Conservation (phyloP, 148 eudicot species). For the Diospyros lotus region DNA sequence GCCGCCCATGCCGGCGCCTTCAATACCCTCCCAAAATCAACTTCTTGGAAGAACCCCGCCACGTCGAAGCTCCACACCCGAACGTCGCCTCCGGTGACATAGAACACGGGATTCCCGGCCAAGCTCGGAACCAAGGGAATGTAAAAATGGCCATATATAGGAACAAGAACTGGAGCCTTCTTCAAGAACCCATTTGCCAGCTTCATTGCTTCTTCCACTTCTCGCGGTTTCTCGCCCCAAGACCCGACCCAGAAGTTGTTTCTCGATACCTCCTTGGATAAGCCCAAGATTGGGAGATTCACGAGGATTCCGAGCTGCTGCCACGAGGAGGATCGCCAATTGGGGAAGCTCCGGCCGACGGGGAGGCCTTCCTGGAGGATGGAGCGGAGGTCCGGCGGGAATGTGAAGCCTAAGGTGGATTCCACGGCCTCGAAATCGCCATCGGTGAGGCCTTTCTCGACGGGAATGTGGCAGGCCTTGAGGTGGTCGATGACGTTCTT, state of each 20-base stretch:
- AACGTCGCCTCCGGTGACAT: conserved; percentile 50
- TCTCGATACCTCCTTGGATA: conserved; percentile 42
- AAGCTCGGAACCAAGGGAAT: conserved; percentile 40
- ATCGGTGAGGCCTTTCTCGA: conserved; percentile 45
- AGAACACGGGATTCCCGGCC: conserved; percentile 77
- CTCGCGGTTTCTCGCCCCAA: conserved; percentile 54
- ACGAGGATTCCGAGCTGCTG: conserved; percentile 51
- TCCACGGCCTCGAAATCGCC: conserved; percentile 48
- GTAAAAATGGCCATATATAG: conserved; percentile 51
- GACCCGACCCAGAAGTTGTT: conserved; percentile 39
- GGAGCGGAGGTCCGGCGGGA: conserved; percentile 73
- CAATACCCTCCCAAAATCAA: conserved; percentile 25
- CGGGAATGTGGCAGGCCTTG: conserved; percentile 30
- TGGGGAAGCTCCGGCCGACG: conserved; percentile 65
- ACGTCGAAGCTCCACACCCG: conserved; percentile 44
- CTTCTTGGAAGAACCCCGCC: conserved; percentile 48
- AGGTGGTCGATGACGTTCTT: conserved; percentile 36
- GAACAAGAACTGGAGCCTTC: conserved; percentile 51
- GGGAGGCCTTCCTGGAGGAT: conserved; percentile 69
- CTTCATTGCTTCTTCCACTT: conserved; percentile 30
- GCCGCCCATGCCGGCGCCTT: conserved; percentile 50
- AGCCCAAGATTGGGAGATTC: conserved; percentile 37
- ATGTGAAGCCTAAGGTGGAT: conserved; percentile 35
- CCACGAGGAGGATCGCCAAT: conserved; percentile 69
- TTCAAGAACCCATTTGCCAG: conserved; percentile 34